phyloP scores from a whole-genome alignment of 306 rosid genomes.

The Vigna nakashimae region DNA sequence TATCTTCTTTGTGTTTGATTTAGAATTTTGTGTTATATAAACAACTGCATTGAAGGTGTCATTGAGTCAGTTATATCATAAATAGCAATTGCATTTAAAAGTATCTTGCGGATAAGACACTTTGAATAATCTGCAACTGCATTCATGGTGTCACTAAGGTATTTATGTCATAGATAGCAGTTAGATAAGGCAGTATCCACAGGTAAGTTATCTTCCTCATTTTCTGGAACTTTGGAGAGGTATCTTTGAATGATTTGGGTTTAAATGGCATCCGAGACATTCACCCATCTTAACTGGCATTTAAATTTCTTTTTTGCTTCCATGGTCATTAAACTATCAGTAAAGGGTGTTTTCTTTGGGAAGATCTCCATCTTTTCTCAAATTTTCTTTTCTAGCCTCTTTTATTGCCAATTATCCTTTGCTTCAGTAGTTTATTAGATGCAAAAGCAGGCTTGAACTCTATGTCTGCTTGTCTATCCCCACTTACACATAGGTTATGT shows the following conservation, averaged over 20 bases:
- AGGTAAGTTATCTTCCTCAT: not conserved
- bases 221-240: not conserved
- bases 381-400: not conserved
- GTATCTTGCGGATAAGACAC: not conserved
- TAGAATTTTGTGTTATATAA: not conserved
- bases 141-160: not conserved
- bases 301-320: not conserved
- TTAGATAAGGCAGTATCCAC: not conserved
- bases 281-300: slow-evolving; percentile 18
- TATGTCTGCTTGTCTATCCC: slow-evolving; percentile 2
- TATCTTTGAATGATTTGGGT: slow-evolving; percentile 18
- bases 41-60: not conserved
- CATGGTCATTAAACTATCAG: not conserved
- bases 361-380: not conserved
- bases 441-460: not conserved
- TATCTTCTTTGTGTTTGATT: slow-evolving; percentile 31
- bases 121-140: not conserved
- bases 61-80: not conserved
- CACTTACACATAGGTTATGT: not conserved
- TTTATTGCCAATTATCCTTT: not conserved
- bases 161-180: not conserved
- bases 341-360: not conserved
- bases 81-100: not conserved
- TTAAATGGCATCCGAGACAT: not conserved
- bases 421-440: not conserved